Evolutionary conservation across 257 asterid species (phyloP).

Genomic region (Cordia subcordata): DNA sequence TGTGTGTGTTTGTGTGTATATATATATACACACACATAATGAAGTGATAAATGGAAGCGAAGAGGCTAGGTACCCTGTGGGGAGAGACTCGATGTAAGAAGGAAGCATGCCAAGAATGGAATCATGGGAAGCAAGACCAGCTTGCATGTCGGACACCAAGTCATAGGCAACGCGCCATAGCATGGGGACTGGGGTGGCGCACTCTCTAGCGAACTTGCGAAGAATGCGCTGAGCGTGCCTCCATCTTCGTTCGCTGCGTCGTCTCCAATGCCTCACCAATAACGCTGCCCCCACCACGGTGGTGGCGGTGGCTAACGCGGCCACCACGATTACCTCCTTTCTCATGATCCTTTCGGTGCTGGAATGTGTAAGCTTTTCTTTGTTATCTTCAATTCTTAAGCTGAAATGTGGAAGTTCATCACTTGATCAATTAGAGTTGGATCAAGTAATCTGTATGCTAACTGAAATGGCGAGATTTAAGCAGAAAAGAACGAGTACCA

Average conservation of each 20-base stretch:
- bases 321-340: conserved; percentile 40
- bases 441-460: background rate
- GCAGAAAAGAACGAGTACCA: conserved; percentile 29
- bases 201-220: conserved; percentile 54
- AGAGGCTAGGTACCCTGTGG: conserved; percentile 43
- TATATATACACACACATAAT: too few relatives aligned
- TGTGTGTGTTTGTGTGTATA: too few relatives aligned
- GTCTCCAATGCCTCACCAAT: conserved; percentile 37
- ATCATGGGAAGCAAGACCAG: conserved; percentile 26
- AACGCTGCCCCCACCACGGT: conserved; percentile 36
- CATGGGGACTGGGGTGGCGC: conserved; percentile 55
- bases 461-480: conserved; percentile 22
- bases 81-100: conserved; percentile 43
- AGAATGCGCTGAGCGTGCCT: conserved; percentile 47
- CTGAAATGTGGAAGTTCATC: background rate
- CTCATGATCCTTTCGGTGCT: conserved; percentile 26
- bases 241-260: conserved; percentile 44
- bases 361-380: background rate
- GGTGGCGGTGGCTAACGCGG: conserved; percentile 34
- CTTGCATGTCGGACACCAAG: conserved; percentile 47
- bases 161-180: conserved; percentile 60
- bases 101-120: conserved; percentile 41
- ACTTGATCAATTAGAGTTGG: background rate
- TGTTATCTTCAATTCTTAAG: background rate
- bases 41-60: too few relatives aligned